Conservation (phyloP, 768 basidiomycete genomes). For the Leccinum boreale region DNA sequence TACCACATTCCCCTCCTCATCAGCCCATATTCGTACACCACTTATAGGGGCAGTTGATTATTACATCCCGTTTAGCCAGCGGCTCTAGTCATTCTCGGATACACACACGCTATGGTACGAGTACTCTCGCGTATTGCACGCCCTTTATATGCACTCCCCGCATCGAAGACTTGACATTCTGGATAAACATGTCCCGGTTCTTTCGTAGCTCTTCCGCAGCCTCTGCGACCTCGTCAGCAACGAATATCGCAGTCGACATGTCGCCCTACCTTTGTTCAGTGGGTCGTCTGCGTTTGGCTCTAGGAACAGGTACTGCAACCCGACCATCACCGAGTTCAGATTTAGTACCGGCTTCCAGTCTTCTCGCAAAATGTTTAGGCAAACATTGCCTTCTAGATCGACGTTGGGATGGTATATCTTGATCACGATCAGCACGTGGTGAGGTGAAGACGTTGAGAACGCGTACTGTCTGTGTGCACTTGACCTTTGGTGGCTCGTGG, state of each 20-base stretch:
- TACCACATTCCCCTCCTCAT: constrained; percentile 91
- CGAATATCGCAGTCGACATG: background rate
- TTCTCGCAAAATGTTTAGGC: constrained; percentile 96
- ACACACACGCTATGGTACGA: constrained; percentile 37
- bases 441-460: background rate
- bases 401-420: constrained; percentile 99
- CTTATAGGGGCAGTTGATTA: constrained; percentile 81
- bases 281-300: constrained; percentile 99
- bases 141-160: constrained; percentile 76
- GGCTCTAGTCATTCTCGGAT: constrained; percentile 7
- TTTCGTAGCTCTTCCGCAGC: constrained; percentile 92
- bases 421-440: constrained; percentile 4
- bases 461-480: constrained; percentile 88
- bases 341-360: constrained; percentile 99
- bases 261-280: constrained; percentile 89
- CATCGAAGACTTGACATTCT: constrained; percentile 88
- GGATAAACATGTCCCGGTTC: constrained; percentile 78
- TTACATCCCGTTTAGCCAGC: background rate
- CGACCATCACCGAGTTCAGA: constrained; percentile 97
- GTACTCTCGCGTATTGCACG: constrained; percentile 75
- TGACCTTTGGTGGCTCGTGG: constrained; percentile 98
- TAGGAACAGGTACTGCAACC: constrained; percentile 95
- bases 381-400: constrained; percentile 97
- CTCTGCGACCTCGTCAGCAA: constrained; percentile 50
- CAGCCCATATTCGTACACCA: constrained; percentile 89